phyloP scores from a whole-genome alignment of 768 basidiomycete genomes.

The Hericium alpestre region DNA sequence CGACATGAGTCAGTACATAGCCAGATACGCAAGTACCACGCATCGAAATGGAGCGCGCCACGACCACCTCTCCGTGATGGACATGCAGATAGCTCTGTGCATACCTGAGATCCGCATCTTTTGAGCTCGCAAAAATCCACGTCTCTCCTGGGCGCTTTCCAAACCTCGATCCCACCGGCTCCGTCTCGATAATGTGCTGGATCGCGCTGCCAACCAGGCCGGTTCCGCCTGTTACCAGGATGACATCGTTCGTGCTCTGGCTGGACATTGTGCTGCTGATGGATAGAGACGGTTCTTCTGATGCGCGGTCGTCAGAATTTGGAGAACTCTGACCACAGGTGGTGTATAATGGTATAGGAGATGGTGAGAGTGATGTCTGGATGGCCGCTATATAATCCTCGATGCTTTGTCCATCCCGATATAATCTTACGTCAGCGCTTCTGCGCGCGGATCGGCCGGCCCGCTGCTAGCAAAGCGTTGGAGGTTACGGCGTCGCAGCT shows the following conservation, averaged over 20 bases:
- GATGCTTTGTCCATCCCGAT: too few species aligned
- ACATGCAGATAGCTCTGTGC: not conserved
- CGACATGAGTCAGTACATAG: not conserved
- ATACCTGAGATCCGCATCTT: constrained; percentile 80
- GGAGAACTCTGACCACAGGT: too few species aligned
- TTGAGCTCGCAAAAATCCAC: constrained; percentile 76
- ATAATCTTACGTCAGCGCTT: too few species aligned
- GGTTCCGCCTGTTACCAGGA: constrained; percentile 77
- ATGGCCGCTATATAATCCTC: too few species aligned
- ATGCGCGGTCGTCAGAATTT: too few species aligned
- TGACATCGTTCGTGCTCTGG: constrained; percentile 23
- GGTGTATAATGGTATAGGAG: too few species aligned
- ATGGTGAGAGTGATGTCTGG: too few species aligned
- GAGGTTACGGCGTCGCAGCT: too few species aligned
- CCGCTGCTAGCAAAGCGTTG: too few species aligned
- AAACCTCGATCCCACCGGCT: constrained; percentile 69
- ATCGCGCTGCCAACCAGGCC: constrained; percentile 83
- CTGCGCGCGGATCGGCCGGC: too few species aligned
- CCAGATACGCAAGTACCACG: not conserved
- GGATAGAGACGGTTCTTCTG: too few species aligned
- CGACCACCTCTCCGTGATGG: not conserved
- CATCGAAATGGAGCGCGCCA: not conserved
- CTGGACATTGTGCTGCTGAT: not conserved
- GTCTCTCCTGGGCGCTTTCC: constrained; percentile 66
- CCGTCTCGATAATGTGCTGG: constrained; percentile 70